Evolutionary conservation across 1,139 yeast species (phyloP), one percentile per base, ranked within the genome.

Genomic region (Diutina neorugosa): DNA sequence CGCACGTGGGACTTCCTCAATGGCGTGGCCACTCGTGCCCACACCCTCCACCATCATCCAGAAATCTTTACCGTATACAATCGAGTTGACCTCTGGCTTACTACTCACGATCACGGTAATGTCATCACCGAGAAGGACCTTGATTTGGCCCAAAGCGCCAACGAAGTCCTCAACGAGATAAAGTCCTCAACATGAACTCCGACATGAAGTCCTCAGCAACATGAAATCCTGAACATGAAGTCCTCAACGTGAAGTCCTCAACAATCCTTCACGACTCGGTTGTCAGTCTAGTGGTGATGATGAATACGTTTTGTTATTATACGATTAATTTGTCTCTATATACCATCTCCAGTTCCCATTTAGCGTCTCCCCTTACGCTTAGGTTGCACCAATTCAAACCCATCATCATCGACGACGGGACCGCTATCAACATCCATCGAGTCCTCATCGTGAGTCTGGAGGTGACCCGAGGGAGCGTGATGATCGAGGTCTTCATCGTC

Each of bases 391-490:
- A 90, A 69, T 61, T 90, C 93, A 63, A 91, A 91, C 1, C 98
- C 98, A 64, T 91, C 97, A 37, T 91, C 98, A 65, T 91, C 97
- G 12, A 91, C 76, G 12, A 86, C 65, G 8, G 96, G 96, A 23
- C 76, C 80, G 16, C 64, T 69, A 43, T 69, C 73, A 2, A 69
- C 67, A 12, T 73, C 79, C 65, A 74, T 73, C 21, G 65, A 70
- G 51, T 67, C 72, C 20, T 62, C 68, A 41, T 69, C 73, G 21
- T 44, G 55, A 16, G 53, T 54, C 57, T 63, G 4, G 59, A 53
- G 59, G 14, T 31, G 37, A 14, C 37, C 37, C 37, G 4, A 6
- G 14, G 9, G 14, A 11, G 9, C 46, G 2, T 70, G 77, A 0
- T 73, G 78, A 1, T 72, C 78, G 6, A 68, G 75, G 2, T 71